Percentiles rank a stretch among this genome's conserved stretches.
Evolutionary conservation across 768 basidiomycete species (phyloP).

Genomic region (Crassisporium funariophilum): DNA sequence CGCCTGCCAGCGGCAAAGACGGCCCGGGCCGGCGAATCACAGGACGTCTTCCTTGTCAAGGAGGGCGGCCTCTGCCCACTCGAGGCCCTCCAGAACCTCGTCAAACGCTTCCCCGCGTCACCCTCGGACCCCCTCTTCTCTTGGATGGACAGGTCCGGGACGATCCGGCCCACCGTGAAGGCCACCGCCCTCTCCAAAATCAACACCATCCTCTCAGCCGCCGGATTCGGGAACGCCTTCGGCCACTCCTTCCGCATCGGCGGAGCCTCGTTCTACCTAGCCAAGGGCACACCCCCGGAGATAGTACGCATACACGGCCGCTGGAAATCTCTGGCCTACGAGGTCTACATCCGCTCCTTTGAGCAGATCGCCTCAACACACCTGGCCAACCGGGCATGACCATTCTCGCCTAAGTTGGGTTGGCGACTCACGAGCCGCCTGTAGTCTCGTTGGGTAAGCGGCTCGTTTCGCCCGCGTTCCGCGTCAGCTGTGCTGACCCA

Average conservation of each 20-base stretch:
- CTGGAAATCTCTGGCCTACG: constrained; percentile 43
- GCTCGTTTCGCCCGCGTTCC: too few relatives aligned
- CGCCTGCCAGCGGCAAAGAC: constrained; percentile 36
- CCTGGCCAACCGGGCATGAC: too few relatives aligned
- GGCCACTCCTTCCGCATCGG: constrained; percentile 48
- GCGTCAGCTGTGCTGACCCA: too few relatives aligned
- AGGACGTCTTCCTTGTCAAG: background rate
- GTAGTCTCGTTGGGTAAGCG: constrained; percentile 11
- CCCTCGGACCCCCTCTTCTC: constrained; percentile 35
- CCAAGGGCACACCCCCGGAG: too few relatives aligned
- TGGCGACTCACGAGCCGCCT: too few relatives aligned
- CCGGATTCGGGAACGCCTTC: constrained; percentile 34
- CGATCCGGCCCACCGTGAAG: constrained; percentile 31
- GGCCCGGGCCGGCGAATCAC: background rate
- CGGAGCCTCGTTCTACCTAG: too few relatives aligned
- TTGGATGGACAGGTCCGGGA: constrained; percentile 30
- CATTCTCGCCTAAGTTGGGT: too few relatives aligned
- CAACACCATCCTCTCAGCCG: constrained; percentile 26
- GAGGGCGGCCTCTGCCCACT: background rate
- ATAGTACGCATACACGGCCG: constrained; percentile 34
- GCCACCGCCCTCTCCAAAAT: constrained; percentile 26
- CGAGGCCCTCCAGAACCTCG: constrained; percentile 32
- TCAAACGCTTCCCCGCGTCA: constrained; percentile 24
- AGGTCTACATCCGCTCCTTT: constrained; percentile 39
- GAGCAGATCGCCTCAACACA: too few relatives aligned